Evolutionary conservation across 805 yeast species (phyloP).

Genomic region (Pichia scutulata): DNA sequence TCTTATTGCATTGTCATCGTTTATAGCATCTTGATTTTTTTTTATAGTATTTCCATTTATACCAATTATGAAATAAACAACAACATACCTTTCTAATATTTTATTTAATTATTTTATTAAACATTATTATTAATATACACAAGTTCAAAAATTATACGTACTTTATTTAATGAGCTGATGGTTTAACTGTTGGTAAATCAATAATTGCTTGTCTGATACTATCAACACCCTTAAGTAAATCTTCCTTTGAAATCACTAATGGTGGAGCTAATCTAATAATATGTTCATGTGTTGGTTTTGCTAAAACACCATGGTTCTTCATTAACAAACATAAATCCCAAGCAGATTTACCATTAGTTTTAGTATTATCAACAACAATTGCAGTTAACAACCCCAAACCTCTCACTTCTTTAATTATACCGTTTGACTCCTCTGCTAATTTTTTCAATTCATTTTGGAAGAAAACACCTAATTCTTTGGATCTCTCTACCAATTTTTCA

Average conservation of each 20-base stretch:
- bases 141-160: neutral
- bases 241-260: constrained; percentile 81
- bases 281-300: constrained; percentile 92
- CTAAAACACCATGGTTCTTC: constrained; percentile 84
- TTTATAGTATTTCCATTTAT: neutral
- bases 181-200: constrained; percentile 47
- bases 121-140: neutral
- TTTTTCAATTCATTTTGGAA: constrained; percentile 52
- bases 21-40: too few relatives aligned
- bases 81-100: neutral
- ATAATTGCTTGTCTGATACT: constrained; percentile 56
- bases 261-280: constrained; percentile 97
- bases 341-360: constrained; percentile 84
- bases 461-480: constrained; percentile 60
- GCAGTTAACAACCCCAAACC: constrained; percentile 88
- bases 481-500: constrained; percentile 76
- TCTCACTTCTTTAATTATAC: constrained; percentile 55
- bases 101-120: neutral
- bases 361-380: constrained; percentile 77
- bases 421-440: constrained; percentile 40
- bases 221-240: constrained; percentile 72
- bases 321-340: constrained; percentile 92
- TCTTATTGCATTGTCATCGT: too few relatives aligned
- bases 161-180: constrained; percentile 31
- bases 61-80: too few relatives aligned